phyloP scores from a whole-genome alignment of 202 grass and related monocot species.

The Carex arenaria region DNA sequence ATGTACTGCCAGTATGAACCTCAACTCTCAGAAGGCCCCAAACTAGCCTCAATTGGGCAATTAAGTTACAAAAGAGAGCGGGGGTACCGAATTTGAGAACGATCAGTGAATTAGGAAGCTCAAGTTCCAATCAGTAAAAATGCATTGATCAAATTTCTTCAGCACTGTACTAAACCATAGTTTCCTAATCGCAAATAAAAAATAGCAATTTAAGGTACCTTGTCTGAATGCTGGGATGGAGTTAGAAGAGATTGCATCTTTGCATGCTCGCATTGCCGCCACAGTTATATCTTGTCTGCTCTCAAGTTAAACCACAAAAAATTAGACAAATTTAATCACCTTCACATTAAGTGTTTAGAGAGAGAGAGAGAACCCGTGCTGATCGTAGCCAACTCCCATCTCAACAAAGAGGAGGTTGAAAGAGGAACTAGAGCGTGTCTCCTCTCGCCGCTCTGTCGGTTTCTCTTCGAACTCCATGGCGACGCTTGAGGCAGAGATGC shows the following conservation, averaged over 20 bases:
- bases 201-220: constrained; percentile 27
- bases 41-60: background rate
- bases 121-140: background rate
- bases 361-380: constrained; percentile 53
- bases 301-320: background rate
- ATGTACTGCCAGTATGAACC: background rate
- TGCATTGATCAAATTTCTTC: background rate
- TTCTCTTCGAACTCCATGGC: constrained; percentile 24
- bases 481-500: background rate
- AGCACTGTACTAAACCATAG: background rate
- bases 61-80: background rate
- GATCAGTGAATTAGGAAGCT: background rate
- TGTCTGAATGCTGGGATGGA: constrained; percentile 92
- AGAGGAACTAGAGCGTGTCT: background rate
- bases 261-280: constrained; percentile 81
- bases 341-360: background rate
- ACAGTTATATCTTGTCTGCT: constrained; percentile 71
- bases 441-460: background rate
- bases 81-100: background rate
- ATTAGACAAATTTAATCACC: background rate
- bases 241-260: constrained; percentile 88
- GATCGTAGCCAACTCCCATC: constrained; percentile 98
- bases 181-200: background rate
- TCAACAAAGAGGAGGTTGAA: constrained; percentile 96
- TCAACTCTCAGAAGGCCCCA: background rate